These are phyloP conservation scores for Handroanthus guayacan DNA, from an alignment of 257 asterid genomes.

Conservation along the genomic window DNA sequence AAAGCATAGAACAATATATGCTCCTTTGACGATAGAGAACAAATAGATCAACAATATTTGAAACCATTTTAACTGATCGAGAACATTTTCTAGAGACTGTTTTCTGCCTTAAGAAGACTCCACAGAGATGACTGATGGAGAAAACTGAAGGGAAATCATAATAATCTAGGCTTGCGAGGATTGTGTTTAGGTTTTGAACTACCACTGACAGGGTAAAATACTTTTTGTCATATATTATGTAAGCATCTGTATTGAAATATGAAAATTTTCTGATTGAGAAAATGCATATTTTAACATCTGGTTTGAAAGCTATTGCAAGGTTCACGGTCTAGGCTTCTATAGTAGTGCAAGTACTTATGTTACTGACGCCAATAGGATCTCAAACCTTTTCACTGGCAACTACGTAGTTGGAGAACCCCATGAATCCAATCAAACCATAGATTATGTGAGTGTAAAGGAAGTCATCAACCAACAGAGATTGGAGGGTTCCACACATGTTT, in stretches of 20 bases:
- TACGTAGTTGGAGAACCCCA: neutral
- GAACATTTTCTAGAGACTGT: neutral
- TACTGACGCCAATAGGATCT: slow-evolving; percentile 1
- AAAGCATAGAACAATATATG: neutral
- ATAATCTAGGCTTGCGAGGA: neutral
- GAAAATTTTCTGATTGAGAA: neutral
- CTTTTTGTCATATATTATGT: neutral
- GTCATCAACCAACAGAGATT: slow-evolving; percentile 1
- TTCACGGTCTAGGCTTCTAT: neutral
- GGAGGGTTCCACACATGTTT: slow-evolving; percentile 20
- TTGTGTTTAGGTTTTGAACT: neutral
- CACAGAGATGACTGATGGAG: neutral
- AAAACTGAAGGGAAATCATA: slow-evolving; percentile 1
- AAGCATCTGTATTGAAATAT: neutral
- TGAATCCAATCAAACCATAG: neutral
- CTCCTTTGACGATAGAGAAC: neutral
- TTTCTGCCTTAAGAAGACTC: slow-evolving; percentile 7
- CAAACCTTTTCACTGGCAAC: neutral
- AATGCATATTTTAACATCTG: neutral
- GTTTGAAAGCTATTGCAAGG: slow-evolving; percentile 12
- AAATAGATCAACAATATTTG: neutral
- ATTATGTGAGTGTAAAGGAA: neutral
- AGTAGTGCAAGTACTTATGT: neutral
- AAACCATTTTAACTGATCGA: neutral
- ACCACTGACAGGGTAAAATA: neutral